These are phyloP conservation scores for Triticum turgidum DNA, from an alignment of 176 grass and related monocot species.

Conservation along the genomic window DNA sequence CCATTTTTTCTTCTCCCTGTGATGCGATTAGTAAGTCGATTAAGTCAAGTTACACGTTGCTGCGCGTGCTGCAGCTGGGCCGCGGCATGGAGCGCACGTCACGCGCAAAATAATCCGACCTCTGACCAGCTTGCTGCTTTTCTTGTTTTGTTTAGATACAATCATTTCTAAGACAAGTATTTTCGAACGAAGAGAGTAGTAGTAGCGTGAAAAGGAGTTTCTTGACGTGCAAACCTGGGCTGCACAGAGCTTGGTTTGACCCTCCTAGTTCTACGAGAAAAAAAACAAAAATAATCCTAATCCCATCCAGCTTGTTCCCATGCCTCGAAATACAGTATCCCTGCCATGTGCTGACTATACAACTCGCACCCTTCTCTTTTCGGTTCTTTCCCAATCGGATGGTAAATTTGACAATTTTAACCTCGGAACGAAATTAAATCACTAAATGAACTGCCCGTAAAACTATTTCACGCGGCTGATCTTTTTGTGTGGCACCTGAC, in stretches of 20 bases:
- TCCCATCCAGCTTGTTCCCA: slow-evolving; percentile 6
- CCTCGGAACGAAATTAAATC: too few species aligned
- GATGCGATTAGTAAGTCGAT: neutral
- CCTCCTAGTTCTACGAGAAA: neutral
- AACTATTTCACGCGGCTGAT: too few species aligned
- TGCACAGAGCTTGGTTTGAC: neutral
- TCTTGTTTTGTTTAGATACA: too few species aligned
- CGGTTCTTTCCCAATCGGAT: too few species aligned
- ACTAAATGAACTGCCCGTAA: too few species aligned
- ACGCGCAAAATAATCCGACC: slow-evolving; percentile 4
- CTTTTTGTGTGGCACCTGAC: too few species aligned
- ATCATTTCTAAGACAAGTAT: too few species aligned
- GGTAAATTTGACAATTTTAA: too few species aligned
- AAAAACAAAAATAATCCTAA: neutral
- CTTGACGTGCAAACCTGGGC: neutral
- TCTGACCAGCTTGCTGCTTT: neutral
- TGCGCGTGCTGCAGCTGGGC: neutral
- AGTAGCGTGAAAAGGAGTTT: neutral
- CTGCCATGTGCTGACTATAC: too few species aligned
- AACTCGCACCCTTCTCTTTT: too few species aligned
- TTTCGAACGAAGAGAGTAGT: too few species aligned
- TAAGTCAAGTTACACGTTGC: neutral
- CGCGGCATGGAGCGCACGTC: neutral
- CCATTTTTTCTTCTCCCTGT: neutral
- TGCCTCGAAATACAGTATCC: neutral